Evolutionary conservation across 371 early-diverging fungal genomes (phyloP).

Genomic region (Thermomucor indicae-seudaticae): DNA sequence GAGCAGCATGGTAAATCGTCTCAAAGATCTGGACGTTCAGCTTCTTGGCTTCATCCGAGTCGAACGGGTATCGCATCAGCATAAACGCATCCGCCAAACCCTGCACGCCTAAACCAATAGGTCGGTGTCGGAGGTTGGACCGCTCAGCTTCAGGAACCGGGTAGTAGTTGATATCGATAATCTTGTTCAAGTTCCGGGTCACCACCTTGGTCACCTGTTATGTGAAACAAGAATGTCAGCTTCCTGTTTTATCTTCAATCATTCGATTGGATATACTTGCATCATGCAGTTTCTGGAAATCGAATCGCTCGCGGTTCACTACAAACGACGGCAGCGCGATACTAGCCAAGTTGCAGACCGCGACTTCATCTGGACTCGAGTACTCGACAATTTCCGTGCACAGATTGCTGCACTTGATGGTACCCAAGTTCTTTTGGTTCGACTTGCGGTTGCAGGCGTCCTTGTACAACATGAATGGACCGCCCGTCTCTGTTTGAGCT

Average conservation of each 20-base stretch:
- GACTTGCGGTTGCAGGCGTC: conserved; percentile 92
- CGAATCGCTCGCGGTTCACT: conserved; percentile 52
- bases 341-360: conserved; percentile 99
- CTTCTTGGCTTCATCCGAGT: conserved; percentile 84
- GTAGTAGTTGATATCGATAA: conserved; percentile 98
- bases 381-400: conserved; percentile 97
- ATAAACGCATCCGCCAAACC: conserved; percentile 99
- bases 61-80: conserved; percentile 95
- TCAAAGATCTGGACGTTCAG: conserved; percentile 96
- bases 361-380: conserved; percentile 95
- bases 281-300: conserved; percentile 72
- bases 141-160: conserved; percentile 89
- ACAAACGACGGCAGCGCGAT: conserved; percentile 97
- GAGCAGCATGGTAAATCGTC: conserved; percentile 96
- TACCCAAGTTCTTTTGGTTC: conserved; percentile 98
- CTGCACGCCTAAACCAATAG: conserved; percentile 99
- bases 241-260: conserved; percentile 13
- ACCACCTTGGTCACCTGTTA: conserved; percentile 76
- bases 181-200: conserved; percentile 92
- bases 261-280: conserved; percentile 16
- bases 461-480: conserved; percentile 99
- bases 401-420: conserved; percentile 86
- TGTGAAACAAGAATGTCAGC: not conserved
- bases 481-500: conserved; percentile 99
- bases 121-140: conserved; percentile 96